These are phyloP conservation scores for Sonneratia caseolaris DNA, from an alignment of 345 rosid genomes.

Conservation along the genomic window DNA sequence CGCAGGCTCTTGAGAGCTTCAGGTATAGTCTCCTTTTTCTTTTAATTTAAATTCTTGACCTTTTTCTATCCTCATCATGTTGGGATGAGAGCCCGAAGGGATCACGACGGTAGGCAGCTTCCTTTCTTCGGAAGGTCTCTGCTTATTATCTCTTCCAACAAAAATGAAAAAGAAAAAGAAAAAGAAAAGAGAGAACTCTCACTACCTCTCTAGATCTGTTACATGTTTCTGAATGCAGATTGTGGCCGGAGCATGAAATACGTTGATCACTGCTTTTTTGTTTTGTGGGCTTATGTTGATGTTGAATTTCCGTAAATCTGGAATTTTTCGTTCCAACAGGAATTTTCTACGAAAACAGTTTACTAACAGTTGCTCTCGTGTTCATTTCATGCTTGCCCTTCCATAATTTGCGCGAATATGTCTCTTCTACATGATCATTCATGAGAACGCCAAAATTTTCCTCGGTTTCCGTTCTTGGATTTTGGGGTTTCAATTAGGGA, in stretches of 20 bases:
- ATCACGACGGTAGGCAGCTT: no score
- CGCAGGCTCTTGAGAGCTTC: slow-evolving; percentile 3
- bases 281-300: not conserved
- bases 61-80: slow-evolving; percentile 1
- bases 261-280: not conserved
- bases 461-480: not conserved
- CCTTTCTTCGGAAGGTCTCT: no score
- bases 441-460: no score
- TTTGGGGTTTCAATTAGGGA: not conserved
- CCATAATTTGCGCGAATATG: no score
- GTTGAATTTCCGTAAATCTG: not conserved
- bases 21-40: slow-evolving; percentile 4
- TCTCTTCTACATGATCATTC: no score
- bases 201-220: not conserved
- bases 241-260: not conserved
- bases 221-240: not conserved
- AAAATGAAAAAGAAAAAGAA: no score
- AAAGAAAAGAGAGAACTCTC: not conserved
- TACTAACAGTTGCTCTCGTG: not conserved
- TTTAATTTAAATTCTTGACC: slow-evolving; percentile 3
- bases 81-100: not conserved
- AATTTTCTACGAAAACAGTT: not conserved
- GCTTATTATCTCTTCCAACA: no score
- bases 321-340: not conserved
- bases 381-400: not conserved